Evolutionary conservation across 768 basidiomycete genomes (phyloP).

Genomic region (Leccinum obscurum): DNA sequence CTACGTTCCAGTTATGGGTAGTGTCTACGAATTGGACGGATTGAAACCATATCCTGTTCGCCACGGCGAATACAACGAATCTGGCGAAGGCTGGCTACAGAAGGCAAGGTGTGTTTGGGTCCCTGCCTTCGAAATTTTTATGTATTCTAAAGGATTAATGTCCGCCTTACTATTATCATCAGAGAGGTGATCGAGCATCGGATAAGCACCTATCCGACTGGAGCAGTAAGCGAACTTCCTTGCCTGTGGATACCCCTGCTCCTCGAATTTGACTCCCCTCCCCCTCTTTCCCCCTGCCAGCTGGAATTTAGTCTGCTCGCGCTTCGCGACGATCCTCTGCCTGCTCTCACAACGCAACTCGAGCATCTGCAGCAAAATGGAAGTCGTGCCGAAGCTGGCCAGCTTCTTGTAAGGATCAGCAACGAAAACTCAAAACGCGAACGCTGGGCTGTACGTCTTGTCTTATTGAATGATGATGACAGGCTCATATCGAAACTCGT

Average conservation of each 20-base stretch:
- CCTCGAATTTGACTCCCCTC: conserved; percentile 1
- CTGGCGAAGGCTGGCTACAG: conserved; percentile 80
- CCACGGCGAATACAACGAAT: conserved; percentile 72
- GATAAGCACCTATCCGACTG: conserved; percentile 88
- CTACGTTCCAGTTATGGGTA: conserved; percentile 82
- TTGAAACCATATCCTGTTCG: conserved; percentile 75
- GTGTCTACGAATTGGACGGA: conserved; percentile 92
- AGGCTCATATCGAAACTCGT: background rate
- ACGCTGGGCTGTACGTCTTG: conserved; percentile 72
- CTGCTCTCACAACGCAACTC: conserved; percentile 61
- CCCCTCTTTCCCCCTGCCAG: conserved; percentile 38
- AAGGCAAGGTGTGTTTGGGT: conserved; percentile 59
- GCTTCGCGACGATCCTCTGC: conserved; percentile 79
- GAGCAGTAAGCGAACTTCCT: conserved; percentile 60
- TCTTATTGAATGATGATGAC: background rate
- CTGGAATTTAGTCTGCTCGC: conserved; percentile 92
- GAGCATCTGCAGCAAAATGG: conserved; percentile 45
- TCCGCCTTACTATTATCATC: conserved; percentile 9
- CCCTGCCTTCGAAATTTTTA: conserved; percentile 6
- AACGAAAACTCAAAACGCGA: conserved; percentile 76
- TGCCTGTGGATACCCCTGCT: conserved; percentile 3
- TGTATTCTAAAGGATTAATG: conserved; percentile 19
- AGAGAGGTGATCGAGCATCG: conserved; percentile 85
- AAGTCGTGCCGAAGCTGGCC: conserved; percentile 45
- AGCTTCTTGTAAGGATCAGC: conserved; percentile 54